Base-by-base conservation (phyloP, 2,329 filamentous ascomycete genomes). In the Rutstroemia sp. region DNA sequence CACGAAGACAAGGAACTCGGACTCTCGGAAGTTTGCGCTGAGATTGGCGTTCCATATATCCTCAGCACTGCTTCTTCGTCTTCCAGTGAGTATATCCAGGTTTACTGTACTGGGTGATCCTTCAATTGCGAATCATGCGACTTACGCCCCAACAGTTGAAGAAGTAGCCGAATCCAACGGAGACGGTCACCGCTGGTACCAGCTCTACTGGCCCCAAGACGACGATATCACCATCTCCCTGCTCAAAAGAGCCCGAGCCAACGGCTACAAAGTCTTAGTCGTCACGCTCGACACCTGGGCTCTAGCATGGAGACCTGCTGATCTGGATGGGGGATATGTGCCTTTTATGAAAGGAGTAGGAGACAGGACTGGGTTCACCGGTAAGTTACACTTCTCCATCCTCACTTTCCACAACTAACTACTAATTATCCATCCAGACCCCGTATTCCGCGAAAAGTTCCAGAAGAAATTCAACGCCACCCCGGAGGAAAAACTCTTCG, bases 251-350 rank as follows among this genome's bases (percentile, higher is more conserved):
- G 87, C 86, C 0, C 82, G 81, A 65, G 73, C 71, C 0, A 77
- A 74, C 34, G 86, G 86, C 1, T 90, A 78, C 70, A 77, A 76
- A 37, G 84, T 83, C 0, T 74, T 90, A 0, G 80, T 90, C 6
- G 83, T 91, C 0, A 91, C 88, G 0, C 74, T 89, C 0, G 87
- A 91, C 68, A 89, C 86, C 0, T 88, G 82, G 70, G 77, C 78
- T 12, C 74, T 90, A 38, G 79, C 78, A 0, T 91, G 86, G 86
- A 75, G 87, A 39, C 86, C 86, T 0, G 76, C 74, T 0, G 86
- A 89, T 65, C 76, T 89, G 4, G 85, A 88, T 60, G 76, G 77
- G 14, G 80, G 75, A 2, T 86, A 81, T 63, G 64, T 82, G 0
- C 80, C 84, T 0, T 87, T 88, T 60, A 70, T 83, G 27, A 75